These are phyloP conservation scores for Sporothrix pseudoabietina DNA, from an alignment of 2,329 filamentous ascomycete genomes.

Conservation along the genomic window DNA sequence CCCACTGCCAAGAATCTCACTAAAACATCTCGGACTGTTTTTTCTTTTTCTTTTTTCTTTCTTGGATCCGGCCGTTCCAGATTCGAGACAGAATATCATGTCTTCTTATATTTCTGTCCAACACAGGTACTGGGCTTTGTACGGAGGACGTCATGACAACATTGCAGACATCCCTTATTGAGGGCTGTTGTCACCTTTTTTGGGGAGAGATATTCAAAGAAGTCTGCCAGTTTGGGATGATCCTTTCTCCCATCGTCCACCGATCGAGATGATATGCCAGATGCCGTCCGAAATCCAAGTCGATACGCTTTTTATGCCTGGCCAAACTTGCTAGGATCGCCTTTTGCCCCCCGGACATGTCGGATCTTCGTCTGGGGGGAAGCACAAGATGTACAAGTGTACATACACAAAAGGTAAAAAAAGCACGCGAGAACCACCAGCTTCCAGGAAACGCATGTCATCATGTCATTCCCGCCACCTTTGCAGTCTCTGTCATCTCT, in stretches of 20 bases:
- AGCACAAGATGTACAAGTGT: not conserved
- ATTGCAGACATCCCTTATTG: not conserved
- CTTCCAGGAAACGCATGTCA: not conserved
- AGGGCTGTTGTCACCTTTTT: no score
- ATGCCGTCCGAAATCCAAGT: not conserved
- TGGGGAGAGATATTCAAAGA: not conserved
- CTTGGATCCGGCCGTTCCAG: conserved; percentile 12
- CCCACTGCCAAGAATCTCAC: not conserved
- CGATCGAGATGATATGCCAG: not conserved
- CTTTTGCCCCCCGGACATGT: not conserved
- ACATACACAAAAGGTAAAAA: not conserved
- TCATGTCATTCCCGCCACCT: not conserved
- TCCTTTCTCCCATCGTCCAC: not conserved
- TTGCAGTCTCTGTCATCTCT: not conserved
- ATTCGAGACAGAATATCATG: conserved; percentile 8
- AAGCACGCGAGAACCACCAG: not conserved
- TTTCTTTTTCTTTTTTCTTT: no score
- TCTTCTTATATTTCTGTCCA: not conserved
- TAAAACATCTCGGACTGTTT: not conserved
- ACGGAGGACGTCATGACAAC: not conserved
- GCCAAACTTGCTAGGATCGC: not conserved
- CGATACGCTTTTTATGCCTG: not conserved
- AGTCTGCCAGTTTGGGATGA: not conserved
- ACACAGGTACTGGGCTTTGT: not conserved
- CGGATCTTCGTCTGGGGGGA: not conserved